phyloP scores from a whole-genome alignment of 225 moss, liverwort and hornwort species.

The Marchantia paleacea region DNA sequence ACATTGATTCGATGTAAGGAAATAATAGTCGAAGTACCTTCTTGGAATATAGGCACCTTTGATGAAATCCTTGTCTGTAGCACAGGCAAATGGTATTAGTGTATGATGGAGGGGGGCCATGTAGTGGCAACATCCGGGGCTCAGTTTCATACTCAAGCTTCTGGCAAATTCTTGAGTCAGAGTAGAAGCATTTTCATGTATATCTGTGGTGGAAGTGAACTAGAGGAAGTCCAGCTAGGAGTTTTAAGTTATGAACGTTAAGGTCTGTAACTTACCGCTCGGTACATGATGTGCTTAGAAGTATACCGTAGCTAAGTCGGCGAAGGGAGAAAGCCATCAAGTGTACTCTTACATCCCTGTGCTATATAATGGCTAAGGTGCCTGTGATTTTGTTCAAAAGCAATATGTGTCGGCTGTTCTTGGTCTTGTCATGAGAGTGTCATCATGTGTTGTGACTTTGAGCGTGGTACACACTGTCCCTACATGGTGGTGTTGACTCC shows the following conservation, averaged over 20 bases:
- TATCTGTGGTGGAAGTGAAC: conserved; percentile 11
- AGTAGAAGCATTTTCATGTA: conserved; percentile 16
- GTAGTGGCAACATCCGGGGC: conserved; percentile 5
- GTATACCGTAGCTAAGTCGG: not conserved
- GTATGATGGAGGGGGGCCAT: conserved; percentile 8
- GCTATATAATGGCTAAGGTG: conserved; percentile 11
- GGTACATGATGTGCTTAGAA: conserved; percentile 14
- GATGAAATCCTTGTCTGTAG: conserved; percentile 12
- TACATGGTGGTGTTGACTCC: not conserved
- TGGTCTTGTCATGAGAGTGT: not conserved
- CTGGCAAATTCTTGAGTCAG: not conserved
- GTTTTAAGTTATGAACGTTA: conserved; percentile 13
- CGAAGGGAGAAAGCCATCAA: conserved; percentile 7
- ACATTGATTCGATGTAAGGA: conserved; percentile 44
- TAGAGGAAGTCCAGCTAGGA: not conserved
- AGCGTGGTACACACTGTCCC: not conserved
- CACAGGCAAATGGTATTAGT: conserved; percentile 9
- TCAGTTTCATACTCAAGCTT: conserved; percentile 13
- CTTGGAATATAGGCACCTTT: conserved; percentile 24
- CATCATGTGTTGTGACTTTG: not conserved
- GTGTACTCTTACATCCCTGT: conserved; percentile 14
- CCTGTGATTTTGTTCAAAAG: conserved; percentile 3
- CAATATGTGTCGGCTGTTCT: not conserved
- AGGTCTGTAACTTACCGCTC: conserved; percentile 13
- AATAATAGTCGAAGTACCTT: conserved; percentile 31